Evolutionary conservation across 371 early-diverging fungal species (phyloP), one percentile per base, ranked within the genome.

Genomic region (Blastocladiella emersonii): DNA sequence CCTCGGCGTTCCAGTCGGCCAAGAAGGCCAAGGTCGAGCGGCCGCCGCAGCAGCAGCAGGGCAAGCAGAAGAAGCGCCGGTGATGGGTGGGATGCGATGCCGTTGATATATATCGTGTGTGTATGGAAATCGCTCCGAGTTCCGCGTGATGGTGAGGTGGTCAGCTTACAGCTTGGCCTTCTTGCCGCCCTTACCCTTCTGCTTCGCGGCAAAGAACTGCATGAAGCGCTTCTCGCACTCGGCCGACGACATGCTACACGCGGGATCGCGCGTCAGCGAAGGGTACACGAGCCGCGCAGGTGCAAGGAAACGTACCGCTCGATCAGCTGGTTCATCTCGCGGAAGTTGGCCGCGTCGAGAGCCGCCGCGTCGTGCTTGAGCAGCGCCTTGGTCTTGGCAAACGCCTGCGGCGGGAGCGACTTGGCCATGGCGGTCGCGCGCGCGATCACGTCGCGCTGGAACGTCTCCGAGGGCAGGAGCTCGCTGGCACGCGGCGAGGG

Each of bases 321-420:
- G 12, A 74, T 65, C 53, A 76, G 53, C 15, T 68, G 37, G 6
- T 65, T 68, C 76, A 82, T 79, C 63, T 85, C 84, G 12, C 66
- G 59, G 0, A 64, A 71, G 45, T 79, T 82, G 36, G 76, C 72
- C 27, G 71, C 51, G 23, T 77, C 69, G 55, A 85, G 53, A 30
- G 70, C 57, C 45, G 82, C 84, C 23, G 65, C 64, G 37, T 71
- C 76, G 25, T 76, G 77, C 30, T 34, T 8, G 32, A 83, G 69
- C 34, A 83, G 70, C 0, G 73, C 71, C 66, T 85, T 85, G 36
- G 85, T 78, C 10, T 73, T 72, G 63, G 72, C 71, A 63, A 83
- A 72, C 1, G 85, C 82, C 39, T 74, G 73, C 17, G 70, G 61
- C 8, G 83, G 78, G 61, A 75, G 32, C 27, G n/a, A 78, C 39